Evolutionary conservation across 139 green algal species (phyloP), one percentile per base, ranked within the genome.

Genomic region (Picochlorum costavermella): DNA sequence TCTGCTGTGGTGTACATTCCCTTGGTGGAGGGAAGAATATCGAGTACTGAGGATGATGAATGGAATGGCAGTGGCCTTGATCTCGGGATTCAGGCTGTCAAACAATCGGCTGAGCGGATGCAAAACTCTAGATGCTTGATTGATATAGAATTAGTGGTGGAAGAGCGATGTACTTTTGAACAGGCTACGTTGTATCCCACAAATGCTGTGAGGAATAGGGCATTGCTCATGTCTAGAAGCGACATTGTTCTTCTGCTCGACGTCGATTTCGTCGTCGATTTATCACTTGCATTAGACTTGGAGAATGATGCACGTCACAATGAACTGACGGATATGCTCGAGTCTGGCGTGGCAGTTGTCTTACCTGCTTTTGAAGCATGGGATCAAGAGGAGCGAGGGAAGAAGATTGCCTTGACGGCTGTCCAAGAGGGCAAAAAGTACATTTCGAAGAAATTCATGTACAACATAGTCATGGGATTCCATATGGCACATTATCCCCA

Each of bases 171-270:
- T 57, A 63, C 53, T 43, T 25, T 13, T 31, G 60, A 66, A 11
- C 13, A 26, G n/a, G 60, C 30, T 4, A 50, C 60, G 13, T 50
- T 66, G 33, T 66, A 66, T 66, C 60, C 60, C 3, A 59, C 60
- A 25, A 66, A 66, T 66, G 60, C 31, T 25, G 60, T 66, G 10
- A 45, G 60, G 5, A 66, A 66, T 13, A 26, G 60, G n/a, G 60
- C 60, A 20, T 44, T 66, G 4, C 14, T 50, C 13, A 23, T 59
- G 13, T 16, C 31, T 31, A 44, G 20, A 20, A 48, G 43, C 44
- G 57, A 76, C 30, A 60, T 72, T 3, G 51, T 78, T 50, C 55
- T 78, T 44, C 53, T 78, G 45, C 33, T 77, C 23, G 72, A 78
- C 29, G 72, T 68, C 4, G 72, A 78, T 30, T 76, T 78, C n/a